A percentile compares a stretch with the other conserved stretches of the same genome.
These are phyloP conservation scores for Ceratocystis alfenasii DNA, from an alignment of 2,329 filamentous ascomycete genomes.

Conservation along the genomic window DNA sequence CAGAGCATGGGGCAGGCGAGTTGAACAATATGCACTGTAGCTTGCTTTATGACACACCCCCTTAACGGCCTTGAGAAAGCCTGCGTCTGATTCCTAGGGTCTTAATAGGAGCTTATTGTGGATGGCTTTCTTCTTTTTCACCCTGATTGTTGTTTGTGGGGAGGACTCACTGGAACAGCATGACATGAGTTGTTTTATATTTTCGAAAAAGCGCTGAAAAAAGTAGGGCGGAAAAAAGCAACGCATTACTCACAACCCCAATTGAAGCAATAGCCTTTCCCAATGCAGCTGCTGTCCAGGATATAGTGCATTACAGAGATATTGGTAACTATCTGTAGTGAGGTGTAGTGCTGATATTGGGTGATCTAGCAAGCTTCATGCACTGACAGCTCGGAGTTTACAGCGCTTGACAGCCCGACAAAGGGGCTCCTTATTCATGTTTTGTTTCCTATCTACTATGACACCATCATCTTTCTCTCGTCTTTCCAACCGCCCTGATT, in stretches of 20 bases:
- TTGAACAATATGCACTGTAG: no score
- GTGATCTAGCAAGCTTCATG: neutral
- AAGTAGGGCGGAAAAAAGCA: no score
- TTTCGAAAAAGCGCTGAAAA: no score
- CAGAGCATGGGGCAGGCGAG: neutral
- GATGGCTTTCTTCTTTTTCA: neutral
- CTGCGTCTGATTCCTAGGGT: neutral
- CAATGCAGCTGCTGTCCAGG: neutral
- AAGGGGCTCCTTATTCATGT: neutral
- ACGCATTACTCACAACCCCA: neutral
- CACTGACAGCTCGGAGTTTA: conserved; percentile 3
- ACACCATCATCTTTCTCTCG: neutral
- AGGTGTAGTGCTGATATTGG: neutral
- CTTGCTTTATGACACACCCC: no score
- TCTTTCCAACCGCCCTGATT: conserved; percentile 2
- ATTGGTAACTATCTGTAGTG: neutral
- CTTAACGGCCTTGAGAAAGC: no score
- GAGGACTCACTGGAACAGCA: neutral
- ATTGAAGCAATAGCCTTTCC: neutral
- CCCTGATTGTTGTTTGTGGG: neutral
- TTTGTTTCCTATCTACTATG: neutral
- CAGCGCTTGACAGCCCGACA: neutral
- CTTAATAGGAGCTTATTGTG: neutral
- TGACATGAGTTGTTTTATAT: neutral
- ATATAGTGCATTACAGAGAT: neutral